phyloP scores from a whole-genome alignment of 2,329 filamentous ascomycete genomes.

The Aureobasidium vineae region DNA sequence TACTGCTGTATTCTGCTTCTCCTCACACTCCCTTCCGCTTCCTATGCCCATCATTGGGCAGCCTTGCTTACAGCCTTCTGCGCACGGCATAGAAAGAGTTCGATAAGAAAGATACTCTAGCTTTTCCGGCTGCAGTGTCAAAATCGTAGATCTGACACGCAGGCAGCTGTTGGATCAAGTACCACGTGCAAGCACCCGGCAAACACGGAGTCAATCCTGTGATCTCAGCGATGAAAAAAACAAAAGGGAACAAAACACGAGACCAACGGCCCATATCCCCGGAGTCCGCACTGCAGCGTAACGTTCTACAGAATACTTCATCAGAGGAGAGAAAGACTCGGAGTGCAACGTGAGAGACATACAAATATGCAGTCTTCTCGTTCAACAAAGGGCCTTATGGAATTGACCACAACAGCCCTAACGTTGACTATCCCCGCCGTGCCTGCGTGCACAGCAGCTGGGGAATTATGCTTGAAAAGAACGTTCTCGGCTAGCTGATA shows the following conservation, averaged over 20 bases:
- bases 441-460: neutral
- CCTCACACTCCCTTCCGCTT: neutral
- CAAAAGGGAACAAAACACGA: neutral
- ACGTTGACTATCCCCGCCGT: neutral
- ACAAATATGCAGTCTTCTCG: neutral
- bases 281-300: neutral
- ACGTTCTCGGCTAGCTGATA: conserved; percentile 2
- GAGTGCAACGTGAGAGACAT: neutral
- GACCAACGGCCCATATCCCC: neutral
- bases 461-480: conserved; percentile 16
- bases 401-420: neutral
- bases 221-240: neutral
- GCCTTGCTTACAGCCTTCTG: neutral
- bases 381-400: neutral
- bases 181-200: neutral
- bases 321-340: neutral
- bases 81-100: neutral
- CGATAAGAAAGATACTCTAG: neutral
- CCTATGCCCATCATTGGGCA: neutral
- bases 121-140: neutral
- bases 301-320: neutral
- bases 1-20: neutral
- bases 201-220: neutral
- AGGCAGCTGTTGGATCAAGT: neutral
- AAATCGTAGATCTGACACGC: neutral